phyloP scores from a whole-genome alignment of 2,329 filamentous ascomycete species.

The Colletotrichum zoysiae region DNA sequence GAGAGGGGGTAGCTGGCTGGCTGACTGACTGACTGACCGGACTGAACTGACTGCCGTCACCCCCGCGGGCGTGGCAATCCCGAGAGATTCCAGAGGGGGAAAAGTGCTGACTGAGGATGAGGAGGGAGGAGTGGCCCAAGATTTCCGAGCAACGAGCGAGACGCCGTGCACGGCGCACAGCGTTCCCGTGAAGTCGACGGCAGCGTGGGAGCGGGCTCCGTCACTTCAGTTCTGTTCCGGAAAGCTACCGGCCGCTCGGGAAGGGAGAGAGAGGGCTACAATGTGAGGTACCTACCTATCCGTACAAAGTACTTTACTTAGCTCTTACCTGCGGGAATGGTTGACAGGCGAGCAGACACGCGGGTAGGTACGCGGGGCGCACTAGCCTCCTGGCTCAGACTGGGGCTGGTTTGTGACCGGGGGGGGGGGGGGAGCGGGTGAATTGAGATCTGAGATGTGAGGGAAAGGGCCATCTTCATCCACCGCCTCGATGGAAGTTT shows the following conservation, averaged over 20 bases:
- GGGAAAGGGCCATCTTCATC: background rate
- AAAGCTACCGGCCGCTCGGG: slow-evolving; percentile 14
- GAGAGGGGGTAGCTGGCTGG: background rate
- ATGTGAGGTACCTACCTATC: background rate
- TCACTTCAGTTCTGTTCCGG: background rate
- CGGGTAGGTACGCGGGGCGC: background rate
- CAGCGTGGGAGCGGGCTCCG: slow-evolving; percentile 5
- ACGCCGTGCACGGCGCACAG: background rate
- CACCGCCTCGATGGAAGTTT: background rate
- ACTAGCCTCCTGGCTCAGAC: background rate
- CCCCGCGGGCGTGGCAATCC: no score
- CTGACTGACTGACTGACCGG: background rate
- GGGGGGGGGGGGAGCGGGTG: background rate
- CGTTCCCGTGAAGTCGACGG: background rate
- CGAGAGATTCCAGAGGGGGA: background rate
- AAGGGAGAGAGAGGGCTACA: background rate
- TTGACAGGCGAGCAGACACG: slow-evolving; percentile 10
- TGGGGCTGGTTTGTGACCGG: slow-evolving; percentile 13
- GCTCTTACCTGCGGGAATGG: background rate
- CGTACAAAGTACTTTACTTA: no score
- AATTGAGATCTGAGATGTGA: slow-evolving; percentile 19
- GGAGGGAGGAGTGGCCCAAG: no score
- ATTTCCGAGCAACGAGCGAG: background rate
- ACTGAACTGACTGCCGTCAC: background rate
- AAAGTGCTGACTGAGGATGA: background rate